Base-by-base conservation (phyloP, 148 eudicot genomes). In the Fagopyrum tataricum region DNA sequence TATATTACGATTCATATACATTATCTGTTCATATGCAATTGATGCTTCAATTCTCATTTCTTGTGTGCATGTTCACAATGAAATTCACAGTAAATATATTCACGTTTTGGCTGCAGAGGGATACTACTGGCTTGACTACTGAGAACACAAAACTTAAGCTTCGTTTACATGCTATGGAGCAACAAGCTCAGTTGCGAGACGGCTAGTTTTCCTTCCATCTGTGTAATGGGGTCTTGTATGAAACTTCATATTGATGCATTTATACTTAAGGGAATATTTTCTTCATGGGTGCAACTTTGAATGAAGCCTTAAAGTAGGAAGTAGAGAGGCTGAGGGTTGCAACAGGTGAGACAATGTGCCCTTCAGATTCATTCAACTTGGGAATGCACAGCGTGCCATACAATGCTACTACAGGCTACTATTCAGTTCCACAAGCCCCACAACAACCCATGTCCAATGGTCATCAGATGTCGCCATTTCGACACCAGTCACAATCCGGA, bases 271-370 rank as follows among this genome's bases (percentile, higher is more conserved):
- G 39, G 40, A 10, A 59, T 59, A 24, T 24, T 17, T 69, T 42
- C 12, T 53, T 49, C 48, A 71, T 59, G 77, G 44, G 10, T 17
- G 61, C 82, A 86, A 87, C 85, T 17, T 76, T 86, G 53, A 86
- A 86, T 55, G 89, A 82, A 62, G 86, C 89, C 56, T 70, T 86
- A 39, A 84, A 84, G 84, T 84, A 84, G 64, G 85, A 81, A 62
- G 86, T 83, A 47, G 89, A 86, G 75, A 83, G 86, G 79, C 85
- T 86, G 13, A 79, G 86, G 76, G 49, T 79, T 52, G 85, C 85
- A 1, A 81, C 80, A 1, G 89, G 86, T 20, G 89, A 79, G 64
- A 78, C 70, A 51, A 79, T 76, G 79, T 74, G 79, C 64, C 75
- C 80, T 13, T 75, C 85, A 0, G 87, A 82, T 23, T 76, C 84